Conservation (phyloP, 2,329 filamentous ascomycete genomes). For the Epichloe hybrida region DNA sequence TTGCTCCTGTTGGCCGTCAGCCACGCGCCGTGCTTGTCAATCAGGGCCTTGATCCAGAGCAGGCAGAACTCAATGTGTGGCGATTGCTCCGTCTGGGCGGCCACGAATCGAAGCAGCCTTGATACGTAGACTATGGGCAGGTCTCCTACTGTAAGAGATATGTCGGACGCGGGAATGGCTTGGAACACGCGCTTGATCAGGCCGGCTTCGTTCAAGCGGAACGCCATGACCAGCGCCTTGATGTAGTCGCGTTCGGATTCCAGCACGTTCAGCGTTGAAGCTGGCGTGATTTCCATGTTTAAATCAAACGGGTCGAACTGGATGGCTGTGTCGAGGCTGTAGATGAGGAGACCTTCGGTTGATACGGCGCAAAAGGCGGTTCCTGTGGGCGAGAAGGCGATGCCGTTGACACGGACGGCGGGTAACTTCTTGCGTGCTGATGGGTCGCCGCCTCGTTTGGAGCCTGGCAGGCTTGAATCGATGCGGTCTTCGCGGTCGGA, state of each 20-base stretch:
- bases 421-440: constrained; percentile 63
- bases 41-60: constrained; percentile 73
- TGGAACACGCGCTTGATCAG: constrained; percentile 80
- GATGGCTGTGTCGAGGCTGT: constrained; percentile 72
- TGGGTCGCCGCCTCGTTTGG: constrained; percentile 71
- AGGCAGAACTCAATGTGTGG: constrained; percentile 93
- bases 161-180: constrained; percentile 59
- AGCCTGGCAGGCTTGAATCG: constrained; percentile 69
- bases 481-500: constrained; percentile 79
- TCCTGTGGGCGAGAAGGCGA: constrained; percentile 81
- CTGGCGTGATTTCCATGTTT: constrained; percentile 84
- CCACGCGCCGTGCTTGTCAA: constrained; percentile 74
- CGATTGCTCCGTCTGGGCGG: constrained; percentile 73
- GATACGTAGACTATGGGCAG: constrained; percentile 79
- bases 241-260: constrained; percentile 65
- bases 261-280: constrained; percentile 59
- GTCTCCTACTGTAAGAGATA: constrained; percentile 63
- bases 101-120: constrained; percentile 74
- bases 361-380: constrained; percentile 87
- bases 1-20: constrained; percentile 68
- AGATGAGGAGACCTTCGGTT: constrained; percentile 87
- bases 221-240: constrained; percentile 91
- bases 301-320: constrained; percentile 95
- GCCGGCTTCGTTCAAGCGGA: constrained; percentile 77
- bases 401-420: constrained; percentile 70